Conservation (phyloP, 1,284 basidiomycete genomes). For the Irpex sp. region DNA sequence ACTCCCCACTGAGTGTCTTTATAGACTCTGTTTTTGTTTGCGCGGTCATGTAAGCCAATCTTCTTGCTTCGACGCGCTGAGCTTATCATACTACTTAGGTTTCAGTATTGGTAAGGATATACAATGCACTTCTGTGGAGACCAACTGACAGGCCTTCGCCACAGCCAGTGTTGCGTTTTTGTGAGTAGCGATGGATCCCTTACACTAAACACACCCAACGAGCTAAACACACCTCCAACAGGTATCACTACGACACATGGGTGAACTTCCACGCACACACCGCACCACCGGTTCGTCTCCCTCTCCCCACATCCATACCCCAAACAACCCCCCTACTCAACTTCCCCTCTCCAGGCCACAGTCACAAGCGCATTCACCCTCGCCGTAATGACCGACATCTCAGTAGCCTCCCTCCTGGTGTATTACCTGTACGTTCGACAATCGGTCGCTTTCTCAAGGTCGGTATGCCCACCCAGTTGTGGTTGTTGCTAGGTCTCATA, state of each 20-base stretch:
- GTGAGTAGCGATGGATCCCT: background rate
- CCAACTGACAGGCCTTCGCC: too few species aligned
- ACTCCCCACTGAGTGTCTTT: background rate
- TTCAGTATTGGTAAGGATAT: background rate
- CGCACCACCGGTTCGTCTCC: background rate
- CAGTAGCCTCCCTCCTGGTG: background rate
- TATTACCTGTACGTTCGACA: conserved; percentile 1
- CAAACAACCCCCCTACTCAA: too few species aligned
- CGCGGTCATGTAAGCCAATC: background rate
- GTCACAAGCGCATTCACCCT: conserved; percentile 1
- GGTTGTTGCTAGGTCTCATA: background rate
- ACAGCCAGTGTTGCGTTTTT: background rate
- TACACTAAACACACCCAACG: too few species aligned
- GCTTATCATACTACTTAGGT: background rate
- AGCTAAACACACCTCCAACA: background rate
- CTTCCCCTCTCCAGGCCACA: conserved; percentile 1
- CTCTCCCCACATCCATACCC: background rate
- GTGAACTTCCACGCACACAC: background rate
- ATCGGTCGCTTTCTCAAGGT: background rate
- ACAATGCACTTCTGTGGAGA: too few species aligned
- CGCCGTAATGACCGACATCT: conserved; percentile 1
- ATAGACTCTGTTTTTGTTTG: background rate
- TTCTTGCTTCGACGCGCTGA: background rate
- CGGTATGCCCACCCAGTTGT: background rate
- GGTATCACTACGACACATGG: background rate